phyloP scores from a whole-genome alignment of 2,329 filamentous ascomycete genomes.

The Aureobasidium sp. region DNA sequence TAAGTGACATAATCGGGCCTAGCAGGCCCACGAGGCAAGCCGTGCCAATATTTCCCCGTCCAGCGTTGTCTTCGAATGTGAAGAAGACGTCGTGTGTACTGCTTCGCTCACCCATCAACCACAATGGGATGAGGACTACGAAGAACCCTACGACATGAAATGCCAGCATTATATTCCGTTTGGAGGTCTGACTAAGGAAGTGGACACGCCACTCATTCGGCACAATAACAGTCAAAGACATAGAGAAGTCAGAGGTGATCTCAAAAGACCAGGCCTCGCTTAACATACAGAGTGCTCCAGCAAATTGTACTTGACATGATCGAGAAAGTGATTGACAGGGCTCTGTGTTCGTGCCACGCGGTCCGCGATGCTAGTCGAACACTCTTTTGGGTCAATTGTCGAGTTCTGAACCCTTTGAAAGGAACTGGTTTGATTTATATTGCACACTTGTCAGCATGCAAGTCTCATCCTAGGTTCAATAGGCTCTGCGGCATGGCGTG shows the following conservation, averaged over 20 bases:
- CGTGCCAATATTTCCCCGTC: constrained; percentile 23
- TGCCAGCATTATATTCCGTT: constrained; percentile 20
- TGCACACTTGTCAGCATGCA: not conserved
- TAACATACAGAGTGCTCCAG: not conserved
- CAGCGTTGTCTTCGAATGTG: constrained; percentile 22
- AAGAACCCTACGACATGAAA: constrained; percentile 28
- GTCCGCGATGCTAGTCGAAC: not conserved
- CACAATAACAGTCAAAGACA: not conserved
- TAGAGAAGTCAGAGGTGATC: not conserved
- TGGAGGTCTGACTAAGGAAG: not conserved
- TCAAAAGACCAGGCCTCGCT: not conserved
- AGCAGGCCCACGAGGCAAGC: constrained; percentile 25
- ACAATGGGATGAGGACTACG: constrained; percentile 25
- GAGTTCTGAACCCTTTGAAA: not conserved
- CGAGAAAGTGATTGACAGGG: not conserved
- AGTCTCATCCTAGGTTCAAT: not conserved
- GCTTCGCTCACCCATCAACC: constrained; percentile 22
- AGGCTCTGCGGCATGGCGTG: not conserved
- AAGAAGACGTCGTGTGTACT: constrained; percentile 21
- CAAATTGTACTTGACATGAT: not conserved
- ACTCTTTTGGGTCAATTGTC: not conserved
- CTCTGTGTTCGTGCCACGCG: not conserved
- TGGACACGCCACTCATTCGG: not conserved
- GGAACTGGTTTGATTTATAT: not conserved
- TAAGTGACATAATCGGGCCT: constrained; percentile 16